Conservation (phyloP, 306 rosid genomes). For the Acacia crassicarpa region DNA sequence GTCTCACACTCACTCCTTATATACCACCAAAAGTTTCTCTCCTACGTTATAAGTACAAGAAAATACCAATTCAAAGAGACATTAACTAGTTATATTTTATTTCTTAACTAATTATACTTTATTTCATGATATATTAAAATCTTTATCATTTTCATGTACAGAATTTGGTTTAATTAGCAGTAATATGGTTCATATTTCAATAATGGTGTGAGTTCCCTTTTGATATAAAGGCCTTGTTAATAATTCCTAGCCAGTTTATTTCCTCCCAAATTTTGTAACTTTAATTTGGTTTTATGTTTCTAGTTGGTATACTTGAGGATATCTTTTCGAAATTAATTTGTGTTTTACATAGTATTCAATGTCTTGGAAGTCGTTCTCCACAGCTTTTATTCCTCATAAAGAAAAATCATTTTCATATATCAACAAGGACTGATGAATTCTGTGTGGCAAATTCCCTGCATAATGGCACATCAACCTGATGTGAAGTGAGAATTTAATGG, state of each 20-base stretch:
- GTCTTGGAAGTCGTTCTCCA: background rate
- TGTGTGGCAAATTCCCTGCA: background rate
- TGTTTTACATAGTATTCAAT: background rate
- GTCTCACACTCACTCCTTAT: background rate
- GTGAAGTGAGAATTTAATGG: background rate
- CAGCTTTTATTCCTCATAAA: background rate
- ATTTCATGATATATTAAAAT: too few relatives aligned
- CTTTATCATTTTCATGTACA: too few relatives aligned
- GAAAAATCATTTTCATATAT: background rate
- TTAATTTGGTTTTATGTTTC: background rate
- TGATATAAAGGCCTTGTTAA: background rate
- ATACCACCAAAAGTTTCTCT: background rate
- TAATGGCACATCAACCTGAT: background rate
- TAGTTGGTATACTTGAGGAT: background rate
- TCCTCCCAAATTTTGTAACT: background rate
- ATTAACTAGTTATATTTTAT: background rate
- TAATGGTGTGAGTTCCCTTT: background rate
- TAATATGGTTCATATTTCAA: background rate
- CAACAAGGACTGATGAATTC: background rate
- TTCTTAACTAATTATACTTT: background rate
- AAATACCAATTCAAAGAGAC: background rate
- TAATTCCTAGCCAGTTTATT: background rate
- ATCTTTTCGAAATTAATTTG: background rate
- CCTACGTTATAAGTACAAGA: background rate
- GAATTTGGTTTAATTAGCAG: background rate